These are phyloP conservation scores for Calonectria multiphialidica DNA, from an alignment of 2,329 filamentous ascomycete genomes.

Conservation along the genomic window DNA sequence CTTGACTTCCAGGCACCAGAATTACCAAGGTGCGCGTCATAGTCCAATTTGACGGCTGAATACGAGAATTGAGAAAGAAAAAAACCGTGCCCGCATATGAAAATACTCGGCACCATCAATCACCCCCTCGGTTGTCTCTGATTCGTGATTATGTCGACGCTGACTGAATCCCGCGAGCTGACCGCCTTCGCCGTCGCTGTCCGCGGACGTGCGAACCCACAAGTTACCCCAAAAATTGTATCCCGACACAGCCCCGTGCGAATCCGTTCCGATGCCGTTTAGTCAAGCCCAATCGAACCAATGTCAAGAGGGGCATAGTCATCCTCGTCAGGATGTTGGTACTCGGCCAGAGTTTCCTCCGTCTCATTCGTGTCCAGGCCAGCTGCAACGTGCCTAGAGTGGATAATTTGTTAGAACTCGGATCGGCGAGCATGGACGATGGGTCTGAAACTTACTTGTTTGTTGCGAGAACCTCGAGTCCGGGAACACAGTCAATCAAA, in stretches of 20 bases:
- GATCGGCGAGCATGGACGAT: too few species aligned
- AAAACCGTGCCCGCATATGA: not conserved
- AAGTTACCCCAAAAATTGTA: not conserved
- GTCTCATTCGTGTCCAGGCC: constrained; percentile 27
- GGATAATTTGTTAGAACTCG: not conserved
- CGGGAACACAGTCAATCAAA: constrained; percentile 31
- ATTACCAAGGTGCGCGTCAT: not conserved
- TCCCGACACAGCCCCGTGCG: not conserved
- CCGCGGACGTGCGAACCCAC: not conserved
- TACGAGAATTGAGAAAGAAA: not conserved
- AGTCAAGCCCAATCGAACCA: constrained; percentile 21
- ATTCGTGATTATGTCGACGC: not conserved
- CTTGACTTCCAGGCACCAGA: not conserved
- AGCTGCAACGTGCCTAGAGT: constrained; percentile 21
- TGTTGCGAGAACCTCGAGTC: constrained; percentile 29
- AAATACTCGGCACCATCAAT: not conserved
- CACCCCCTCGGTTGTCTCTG: not conserved
- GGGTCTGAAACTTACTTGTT: constrained; percentile 24
- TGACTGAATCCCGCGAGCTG: too few species aligned
- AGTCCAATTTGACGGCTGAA: not conserved
- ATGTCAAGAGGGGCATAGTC: constrained; percentile 25
- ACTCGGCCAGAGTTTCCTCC: constrained; percentile 27
- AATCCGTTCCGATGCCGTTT: not conserved
- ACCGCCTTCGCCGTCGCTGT: not conserved
- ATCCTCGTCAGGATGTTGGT: constrained; percentile 27